Percentiles rank a stretch among this genome's conserved stretches.
phyloP scores from a whole-genome alignment of 2,329 filamentous ascomycete species.

The Apiospora sp. region DNA sequence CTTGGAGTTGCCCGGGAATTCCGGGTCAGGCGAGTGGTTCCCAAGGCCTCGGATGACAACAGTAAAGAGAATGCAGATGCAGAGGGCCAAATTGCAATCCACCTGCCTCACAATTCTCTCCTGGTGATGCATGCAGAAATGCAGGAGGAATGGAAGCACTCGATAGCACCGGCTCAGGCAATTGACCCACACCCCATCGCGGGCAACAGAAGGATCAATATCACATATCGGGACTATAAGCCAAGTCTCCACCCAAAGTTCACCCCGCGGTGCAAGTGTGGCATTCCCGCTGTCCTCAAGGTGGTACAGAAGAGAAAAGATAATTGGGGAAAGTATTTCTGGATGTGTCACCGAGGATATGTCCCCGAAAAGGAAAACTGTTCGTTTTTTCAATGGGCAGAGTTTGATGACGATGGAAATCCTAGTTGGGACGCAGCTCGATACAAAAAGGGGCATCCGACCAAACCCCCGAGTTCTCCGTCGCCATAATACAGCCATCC shows the following conservation, averaged over 20 bases:
- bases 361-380: constrained; percentile 75
- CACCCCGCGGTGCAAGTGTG: constrained; percentile 82
- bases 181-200: constrained; percentile 88
- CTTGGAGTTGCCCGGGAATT: constrained; percentile 95
- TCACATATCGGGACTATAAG: constrained; percentile 92
- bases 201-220: constrained; percentile 83
- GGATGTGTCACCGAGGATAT: constrained; percentile 88
- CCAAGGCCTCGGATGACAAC: constrained; percentile 58
- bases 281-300: constrained; percentile 71
- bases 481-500: background rate
- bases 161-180: constrained; percentile 75
- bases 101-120: constrained; percentile 92
- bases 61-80: constrained; percentile 62
- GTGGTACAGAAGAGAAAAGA: constrained; percentile 82
- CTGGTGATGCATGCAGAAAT: constrained; percentile 97
- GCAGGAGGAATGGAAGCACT: constrained; percentile 97
- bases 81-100: constrained; percentile 88
- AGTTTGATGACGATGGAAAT: constrained; percentile 86
- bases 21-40: constrained; percentile 79
- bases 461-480: background rate
- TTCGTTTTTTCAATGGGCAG: constrained; percentile 83
- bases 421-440: constrained; percentile 65
- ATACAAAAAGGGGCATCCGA: constrained; percentile 33
- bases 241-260: constrained; percentile 76
- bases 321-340: constrained; percentile 84